These are phyloP conservation scores for Hypoxylon sp. DNA, from an alignment of 2,329 filamentous ascomycete genomes.

Conservation along the genomic window DNA sequence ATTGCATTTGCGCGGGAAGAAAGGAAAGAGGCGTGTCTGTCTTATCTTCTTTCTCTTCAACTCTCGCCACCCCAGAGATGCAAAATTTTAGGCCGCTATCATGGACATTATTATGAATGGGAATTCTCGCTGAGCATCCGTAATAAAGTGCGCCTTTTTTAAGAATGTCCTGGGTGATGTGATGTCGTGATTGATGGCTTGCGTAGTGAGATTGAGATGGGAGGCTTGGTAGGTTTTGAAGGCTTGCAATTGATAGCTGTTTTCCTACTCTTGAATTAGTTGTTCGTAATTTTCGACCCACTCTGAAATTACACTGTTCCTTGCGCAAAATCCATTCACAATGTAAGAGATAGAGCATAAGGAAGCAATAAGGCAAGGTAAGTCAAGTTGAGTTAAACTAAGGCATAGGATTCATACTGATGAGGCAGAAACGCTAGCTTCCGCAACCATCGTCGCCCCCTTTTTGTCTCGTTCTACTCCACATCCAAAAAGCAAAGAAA, in stretches of 20 bases:
- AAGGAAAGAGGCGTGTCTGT: neutral
- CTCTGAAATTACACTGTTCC: neutral
- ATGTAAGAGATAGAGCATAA: no score
- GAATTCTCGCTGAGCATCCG: conserved; percentile 37
- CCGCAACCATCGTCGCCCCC: neutral
- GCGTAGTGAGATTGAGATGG: neutral
- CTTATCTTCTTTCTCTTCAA: conserved; percentile 17
- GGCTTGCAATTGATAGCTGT: neutral
- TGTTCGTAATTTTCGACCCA: neutral
- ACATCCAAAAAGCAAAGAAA: neutral
- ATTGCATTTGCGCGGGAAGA: conserved; percentile 10
- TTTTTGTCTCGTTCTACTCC: neutral
- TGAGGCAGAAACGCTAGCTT: neutral
- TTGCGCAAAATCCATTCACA: no score
- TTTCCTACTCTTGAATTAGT: no score
- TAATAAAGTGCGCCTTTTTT: conserved; percentile 11
- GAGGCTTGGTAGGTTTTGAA: neutral
- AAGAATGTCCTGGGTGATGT: neutral
- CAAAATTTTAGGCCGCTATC: conserved; percentile 22
- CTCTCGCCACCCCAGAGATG: conserved; percentile 2
- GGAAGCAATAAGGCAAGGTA: neutral
- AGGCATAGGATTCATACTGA: neutral
- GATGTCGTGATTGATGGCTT: neutral
- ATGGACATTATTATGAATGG: conserved; percentile 41
- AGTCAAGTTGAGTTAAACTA: no score